Evolutionary conservation across 2,329 filamentous ascomycete species (phyloP).

Genomic region (Magnaporthiopsis rhizophila): DNA sequence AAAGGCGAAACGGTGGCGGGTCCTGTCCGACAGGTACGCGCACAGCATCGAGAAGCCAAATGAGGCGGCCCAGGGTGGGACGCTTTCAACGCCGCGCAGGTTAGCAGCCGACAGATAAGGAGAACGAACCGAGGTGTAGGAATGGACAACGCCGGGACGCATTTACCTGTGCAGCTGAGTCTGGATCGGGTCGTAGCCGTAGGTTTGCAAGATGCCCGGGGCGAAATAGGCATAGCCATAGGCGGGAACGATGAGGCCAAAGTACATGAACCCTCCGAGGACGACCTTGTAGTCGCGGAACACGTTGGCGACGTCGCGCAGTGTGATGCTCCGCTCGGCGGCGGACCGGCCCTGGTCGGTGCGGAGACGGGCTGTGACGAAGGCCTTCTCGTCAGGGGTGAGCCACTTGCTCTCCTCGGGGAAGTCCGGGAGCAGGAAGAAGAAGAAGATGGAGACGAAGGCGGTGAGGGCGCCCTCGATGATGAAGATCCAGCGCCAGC

Average conservation of each 20-base stretch:
- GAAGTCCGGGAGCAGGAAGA: slow-evolving; percentile 66
- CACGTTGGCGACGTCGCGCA: slow-evolving; percentile 50
- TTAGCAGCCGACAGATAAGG: slow-evolving; percentile 29
- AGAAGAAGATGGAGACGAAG: slow-evolving; percentile 52
- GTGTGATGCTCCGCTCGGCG: slow-evolving; percentile 51
- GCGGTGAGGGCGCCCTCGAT: slow-evolving; percentile 62
- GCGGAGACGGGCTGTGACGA: slow-evolving; percentile 56
- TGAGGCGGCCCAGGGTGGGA: slow-evolving; percentile 56
- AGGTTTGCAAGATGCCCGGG: slow-evolving; percentile 33
- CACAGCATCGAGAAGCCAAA: slow-evolving; percentile 73
- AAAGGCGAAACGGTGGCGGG: slow-evolving; percentile 68
- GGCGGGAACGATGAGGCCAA: slow-evolving; percentile 68
- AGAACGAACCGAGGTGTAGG: too few species aligned
- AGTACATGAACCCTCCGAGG: slow-evolving; percentile 72
- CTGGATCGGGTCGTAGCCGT: slow-evolving; percentile 51
- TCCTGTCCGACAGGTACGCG: slow-evolving; percentile 63
- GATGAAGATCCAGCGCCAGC: slow-evolving; percentile 82
- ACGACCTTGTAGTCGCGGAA: slow-evolving; percentile 70
- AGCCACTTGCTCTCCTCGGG: slow-evolving; percentile 70
- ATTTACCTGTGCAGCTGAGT: slow-evolving; percentile 31
- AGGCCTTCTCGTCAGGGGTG: slow-evolving; percentile 58
- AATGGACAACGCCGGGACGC: too few species aligned
- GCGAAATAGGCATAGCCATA: slow-evolving; percentile 75
- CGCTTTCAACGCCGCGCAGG: slow-evolving; percentile 18
- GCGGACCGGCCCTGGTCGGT: slow-evolving; percentile 62